phyloP scores from a whole-genome alignment of 1,284 basidiomycete species.

The Golubevia pallescens region DNA sequence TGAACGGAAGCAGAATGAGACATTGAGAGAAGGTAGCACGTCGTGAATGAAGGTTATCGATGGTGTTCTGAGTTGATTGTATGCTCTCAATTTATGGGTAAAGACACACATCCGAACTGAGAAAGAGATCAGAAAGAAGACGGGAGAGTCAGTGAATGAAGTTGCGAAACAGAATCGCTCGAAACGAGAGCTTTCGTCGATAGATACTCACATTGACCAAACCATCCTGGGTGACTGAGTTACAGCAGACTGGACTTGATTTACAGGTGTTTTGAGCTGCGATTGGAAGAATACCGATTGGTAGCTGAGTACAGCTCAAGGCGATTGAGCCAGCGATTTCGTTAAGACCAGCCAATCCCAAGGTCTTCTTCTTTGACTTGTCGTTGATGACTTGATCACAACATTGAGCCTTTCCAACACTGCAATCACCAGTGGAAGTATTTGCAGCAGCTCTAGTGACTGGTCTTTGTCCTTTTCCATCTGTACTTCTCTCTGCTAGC shows the following conservation, averaged over 20 bases:
- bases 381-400: conserved; percentile 36
- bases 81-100: too few species aligned
- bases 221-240: conserved; percentile 37
- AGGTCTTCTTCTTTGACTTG: conserved; percentile 33
- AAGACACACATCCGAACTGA: too few species aligned
- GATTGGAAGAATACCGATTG: conserved; percentile 19
- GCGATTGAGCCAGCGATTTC: conserved; percentile 26
- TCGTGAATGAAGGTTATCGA: too few species aligned
- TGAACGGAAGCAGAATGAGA: too few species aligned
- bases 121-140: too few species aligned
- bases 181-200: too few species aligned
- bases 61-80: too few species aligned
- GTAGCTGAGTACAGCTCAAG: conserved; percentile 36
- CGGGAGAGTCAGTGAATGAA: too few species aligned
- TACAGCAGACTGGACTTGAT: conserved; percentile 33
- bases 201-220: conserved; percentile 27
- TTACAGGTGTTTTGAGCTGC: conserved; percentile 33
- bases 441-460: conserved; percentile 10
- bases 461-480: conserved; percentile 28
- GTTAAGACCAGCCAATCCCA: conserved; percentile 35
- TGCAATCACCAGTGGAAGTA: conserved; percentile 20
- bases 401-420: conserved; percentile 29
- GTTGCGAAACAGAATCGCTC: too few species aligned
- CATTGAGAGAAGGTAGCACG: too few species aligned
- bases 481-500: background rate